Conservation (phyloP, 352 stramenopile species). For the Globisporangium takayamanum region DNA sequence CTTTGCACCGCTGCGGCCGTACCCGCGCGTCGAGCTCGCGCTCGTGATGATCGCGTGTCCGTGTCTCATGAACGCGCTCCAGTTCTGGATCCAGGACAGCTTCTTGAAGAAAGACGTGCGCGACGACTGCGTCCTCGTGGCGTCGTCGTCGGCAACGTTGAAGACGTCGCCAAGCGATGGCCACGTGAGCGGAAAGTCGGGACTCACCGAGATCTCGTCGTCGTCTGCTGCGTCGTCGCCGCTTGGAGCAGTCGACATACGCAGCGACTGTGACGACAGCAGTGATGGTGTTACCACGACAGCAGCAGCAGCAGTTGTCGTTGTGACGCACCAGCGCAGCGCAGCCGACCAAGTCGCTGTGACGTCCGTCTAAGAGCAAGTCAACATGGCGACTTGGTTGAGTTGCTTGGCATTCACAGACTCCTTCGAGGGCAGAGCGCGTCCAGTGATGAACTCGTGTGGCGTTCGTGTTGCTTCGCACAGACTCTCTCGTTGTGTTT, state of each 20-base stretch:
- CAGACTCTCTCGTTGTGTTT: neutral
- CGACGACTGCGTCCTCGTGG: slow-evolving; percentile 48
- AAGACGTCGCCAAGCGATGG: slow-evolving; percentile 16
- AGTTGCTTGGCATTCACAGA: no score
- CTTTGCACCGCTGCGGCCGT: slow-evolving; percentile 57
- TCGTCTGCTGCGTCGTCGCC: slow-evolving; percentile 1
- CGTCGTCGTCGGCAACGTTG: slow-evolving; percentile 11
- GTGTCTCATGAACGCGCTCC: slow-evolving; percentile 83
- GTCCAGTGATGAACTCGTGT: no score
- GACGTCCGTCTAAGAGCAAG: neutral
- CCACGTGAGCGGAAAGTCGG: slow-evolving; percentile 15
- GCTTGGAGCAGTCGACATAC: neutral
- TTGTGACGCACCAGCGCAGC: neutral
- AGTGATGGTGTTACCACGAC: neutral
- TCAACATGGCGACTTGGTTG: neutral
- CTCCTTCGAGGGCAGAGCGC: no score
- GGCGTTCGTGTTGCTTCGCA: no score
- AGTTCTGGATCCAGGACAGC: slow-evolving; percentile 89
- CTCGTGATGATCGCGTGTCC: slow-evolving; percentile 88
- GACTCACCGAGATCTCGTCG: slow-evolving; percentile 12
- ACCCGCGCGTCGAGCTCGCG: slow-evolving; percentile 67
- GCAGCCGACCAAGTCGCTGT: no score
- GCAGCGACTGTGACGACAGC: neutral
- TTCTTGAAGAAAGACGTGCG: slow-evolving; percentile 85
- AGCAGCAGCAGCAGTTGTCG: neutral